Conservation (phyloP, 2,329 filamentous ascomycete species). For the Coniella vitis region DNA sequence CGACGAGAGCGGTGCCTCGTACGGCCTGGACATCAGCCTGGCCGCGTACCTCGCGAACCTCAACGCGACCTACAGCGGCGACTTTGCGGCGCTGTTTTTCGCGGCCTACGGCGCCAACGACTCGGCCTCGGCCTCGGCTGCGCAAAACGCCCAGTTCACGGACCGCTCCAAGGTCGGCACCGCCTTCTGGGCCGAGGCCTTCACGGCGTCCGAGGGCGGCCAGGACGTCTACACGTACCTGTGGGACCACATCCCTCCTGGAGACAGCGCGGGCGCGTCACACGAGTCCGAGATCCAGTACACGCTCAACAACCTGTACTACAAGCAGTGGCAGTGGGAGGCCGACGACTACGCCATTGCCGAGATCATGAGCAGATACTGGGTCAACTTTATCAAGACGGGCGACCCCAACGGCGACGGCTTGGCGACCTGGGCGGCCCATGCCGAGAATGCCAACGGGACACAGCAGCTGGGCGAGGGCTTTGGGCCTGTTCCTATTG, state of each 20-base stretch:
- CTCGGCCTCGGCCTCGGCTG: conserved; percentile 16
- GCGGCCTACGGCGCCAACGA: conserved; percentile 19
- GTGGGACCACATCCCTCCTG: conserved; percentile 26
- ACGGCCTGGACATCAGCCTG: conserved; percentile 20
- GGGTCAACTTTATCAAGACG: conserved; percentile 12
- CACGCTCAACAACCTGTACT: conserved; percentile 29
- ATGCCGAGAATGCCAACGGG: conserved; percentile 7
- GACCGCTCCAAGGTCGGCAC: conserved; percentile 23
- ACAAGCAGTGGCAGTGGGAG: conserved; percentile 2
- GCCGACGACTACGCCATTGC: conserved; percentile 10
- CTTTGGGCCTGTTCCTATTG: conserved; percentile 16
- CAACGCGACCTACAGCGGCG: conserved; percentile 18
- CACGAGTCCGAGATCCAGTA: conserved; percentile 33
- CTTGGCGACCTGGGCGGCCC: conserved; percentile 12
- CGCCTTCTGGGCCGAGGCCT: conserved; percentile 18
- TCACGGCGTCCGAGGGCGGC: not conserved
- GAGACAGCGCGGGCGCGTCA: conserved; percentile 28
- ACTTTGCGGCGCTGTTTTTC: conserved; percentile 14
- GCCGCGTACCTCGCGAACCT: conserved; percentile 18
- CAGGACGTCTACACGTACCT: not conserved
- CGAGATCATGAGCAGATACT: conserved; percentile 13
- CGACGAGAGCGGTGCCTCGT: conserved; percentile 23
- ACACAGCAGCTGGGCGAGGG: conserved; percentile 17
- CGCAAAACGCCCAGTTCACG: conserved; percentile 20
- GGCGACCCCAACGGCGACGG: conserved; percentile 10